Evolutionary conservation across 1,139 yeast genomes (phyloP).

Genomic region (Pichia norvegensis): DNA sequence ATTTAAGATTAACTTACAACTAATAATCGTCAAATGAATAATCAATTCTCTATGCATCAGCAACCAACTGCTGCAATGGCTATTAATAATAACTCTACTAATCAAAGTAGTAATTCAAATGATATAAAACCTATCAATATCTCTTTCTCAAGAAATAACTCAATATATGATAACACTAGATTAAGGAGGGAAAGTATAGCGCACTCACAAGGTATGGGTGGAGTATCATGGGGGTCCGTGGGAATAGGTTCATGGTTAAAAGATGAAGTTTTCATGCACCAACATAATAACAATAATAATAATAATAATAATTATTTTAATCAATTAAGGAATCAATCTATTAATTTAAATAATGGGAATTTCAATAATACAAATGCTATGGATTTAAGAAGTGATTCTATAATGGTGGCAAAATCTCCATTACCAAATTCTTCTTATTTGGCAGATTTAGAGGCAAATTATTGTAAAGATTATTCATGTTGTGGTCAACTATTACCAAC

Average conservation of each 20-base stretch:
- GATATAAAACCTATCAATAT: constrained; percentile 29
- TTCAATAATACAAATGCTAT: constrained; percentile 17
- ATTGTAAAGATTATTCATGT: constrained; percentile 93
- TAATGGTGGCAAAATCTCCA: constrained; percentile 44
- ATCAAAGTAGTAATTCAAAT: background rate
- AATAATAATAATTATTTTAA: constrained; percentile 8
- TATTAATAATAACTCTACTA: background rate
- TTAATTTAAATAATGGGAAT: constrained; percentile 17
- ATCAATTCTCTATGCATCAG: constrained; percentile 4
- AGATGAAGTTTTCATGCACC: constrained; percentile 66
- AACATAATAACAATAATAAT: constrained; percentile 15
- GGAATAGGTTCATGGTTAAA: constrained; percentile 94
- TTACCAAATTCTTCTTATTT: constrained; percentile 61
- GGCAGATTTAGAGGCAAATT: constrained; percentile 90
- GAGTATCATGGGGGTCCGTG: constrained; percentile 96
- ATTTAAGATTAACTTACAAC: background rate
- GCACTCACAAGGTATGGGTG: constrained; percentile 96
- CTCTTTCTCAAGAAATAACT: constrained; percentile 26
- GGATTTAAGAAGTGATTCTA: constrained; percentile 22
- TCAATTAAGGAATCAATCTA: constrained; percentile 13
- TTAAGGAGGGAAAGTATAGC: constrained; percentile 85
- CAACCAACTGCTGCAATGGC: constrained; percentile 9
- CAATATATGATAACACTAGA: constrained; percentile 37
- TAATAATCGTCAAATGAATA: constrained; percentile 1
- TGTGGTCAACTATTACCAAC: constrained; percentile 92